These are phyloP conservation scores for Pharnaceum exiguum DNA, from an alignment of 148 eudicot species.

Conservation along the genomic window DNA sequence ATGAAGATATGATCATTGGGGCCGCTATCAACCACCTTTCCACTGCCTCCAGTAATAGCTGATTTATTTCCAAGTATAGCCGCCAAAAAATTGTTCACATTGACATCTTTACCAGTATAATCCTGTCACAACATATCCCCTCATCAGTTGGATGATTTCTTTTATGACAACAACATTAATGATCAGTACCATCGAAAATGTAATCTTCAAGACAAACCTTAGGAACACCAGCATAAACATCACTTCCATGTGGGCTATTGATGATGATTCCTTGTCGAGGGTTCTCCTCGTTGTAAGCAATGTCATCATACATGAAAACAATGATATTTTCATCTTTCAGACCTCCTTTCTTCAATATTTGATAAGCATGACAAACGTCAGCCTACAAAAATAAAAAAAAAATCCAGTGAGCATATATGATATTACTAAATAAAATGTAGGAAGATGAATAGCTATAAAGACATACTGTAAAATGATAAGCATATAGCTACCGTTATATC, in stretches of 20 bases:
- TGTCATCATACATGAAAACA: conserved; percentile 63
- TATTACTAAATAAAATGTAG: no score
- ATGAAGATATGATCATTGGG: conserved; percentile 43
- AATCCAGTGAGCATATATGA: no score
- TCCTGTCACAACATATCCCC: conserved; percentile 22
- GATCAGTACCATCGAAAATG: neutral
- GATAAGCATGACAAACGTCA: conserved; percentile 63
- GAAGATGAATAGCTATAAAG: no score
- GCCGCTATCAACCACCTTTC: conserved; percentile 44
- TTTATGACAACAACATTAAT: neutral
- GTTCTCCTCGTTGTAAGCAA: conserved; percentile 40
- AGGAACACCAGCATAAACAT: conserved; percentile 48
- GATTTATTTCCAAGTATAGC: conserved; percentile 35
- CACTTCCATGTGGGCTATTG: conserved; percentile 34
- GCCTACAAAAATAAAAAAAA: conserved; percentile 25
- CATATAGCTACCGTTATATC: no score
- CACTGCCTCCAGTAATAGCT: conserved; percentile 40
- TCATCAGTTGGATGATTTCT: neutral
- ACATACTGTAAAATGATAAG: no score
- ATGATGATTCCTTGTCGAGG: conserved; percentile 41
- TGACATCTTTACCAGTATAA: conserved; percentile 40
- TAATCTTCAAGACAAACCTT: conserved; percentile 22
- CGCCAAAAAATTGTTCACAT: conserved; percentile 37
- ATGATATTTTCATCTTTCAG: conserved; percentile 55
- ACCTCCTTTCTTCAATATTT: conserved; percentile 58